Evolutionary conservation across 2,329 filamentous ascomycete species (phyloP), one percentile per base, ranked within the genome.

Genomic region (Decorospora gaudefroyi): DNA sequence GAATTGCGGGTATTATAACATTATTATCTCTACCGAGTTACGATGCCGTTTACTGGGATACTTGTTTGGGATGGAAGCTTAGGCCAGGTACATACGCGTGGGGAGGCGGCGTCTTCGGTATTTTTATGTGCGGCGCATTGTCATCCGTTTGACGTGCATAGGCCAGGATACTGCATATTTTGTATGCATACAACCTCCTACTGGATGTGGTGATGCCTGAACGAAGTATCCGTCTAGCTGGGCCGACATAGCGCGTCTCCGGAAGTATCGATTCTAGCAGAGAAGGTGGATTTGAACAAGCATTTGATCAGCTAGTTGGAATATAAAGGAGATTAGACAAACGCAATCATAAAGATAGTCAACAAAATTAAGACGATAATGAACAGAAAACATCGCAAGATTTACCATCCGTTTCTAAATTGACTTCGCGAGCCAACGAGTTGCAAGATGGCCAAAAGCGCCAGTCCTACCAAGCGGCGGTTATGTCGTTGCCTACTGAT

Each of bases 81-180:
- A 30, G 19, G 15, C 25, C 21, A 30, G 16, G 18, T 26, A 22
- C 10, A 18, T 40, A n/a, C n/a, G n/a, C n/a, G 28, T 47, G 10
- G 27, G 34, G 28, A 29, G 27, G n/a, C n/a, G n/a, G n/a, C n/a
- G 6, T 29, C 26, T 15, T 38, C 25, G n/a, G 35, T 23, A 25
- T 3, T 11, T 27, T 35, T 19, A 21, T 19, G 28, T 19, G 13
- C 13, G 10, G 22, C 12, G 1, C 15, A 37, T 16, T 25, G 11
- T 28, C 41, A 44, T 33, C 28, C 21, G 39, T 45, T 30, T 32
- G 41, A 34, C 36, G 29, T 42, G 37, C 31, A 31, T n/a, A 15
- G 23, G 13, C n/a, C 30, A 7, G 25, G 17, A 16, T 15, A 22
- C 31, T 34, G 42, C 42, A 35, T 35, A n/a, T n/a, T n/a, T n/a